These are phyloP conservation scores for Stephanodiscus triporus DNA, from an alignment of 108 stramenopile genomes.

Conservation along the genomic window DNA sequence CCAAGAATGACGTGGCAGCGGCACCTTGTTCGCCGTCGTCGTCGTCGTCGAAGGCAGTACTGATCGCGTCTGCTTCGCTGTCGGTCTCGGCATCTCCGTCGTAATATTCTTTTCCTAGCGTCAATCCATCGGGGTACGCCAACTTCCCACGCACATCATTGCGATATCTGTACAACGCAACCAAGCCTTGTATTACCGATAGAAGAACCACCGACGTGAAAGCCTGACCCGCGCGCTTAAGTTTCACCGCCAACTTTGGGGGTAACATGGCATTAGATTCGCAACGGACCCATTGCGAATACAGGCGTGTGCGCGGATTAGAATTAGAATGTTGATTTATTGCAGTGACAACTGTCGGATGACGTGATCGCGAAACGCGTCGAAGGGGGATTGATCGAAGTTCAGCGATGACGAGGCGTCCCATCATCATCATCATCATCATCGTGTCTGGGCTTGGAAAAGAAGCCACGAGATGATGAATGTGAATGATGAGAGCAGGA, in stretches of 20 bases:
- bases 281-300: too few relatives aligned
- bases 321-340: too few relatives aligned
- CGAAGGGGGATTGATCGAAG: too few relatives aligned
- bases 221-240: conserved; percentile 51
- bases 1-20: not conserved
- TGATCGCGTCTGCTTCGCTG: not conserved
- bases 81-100: not conserved
- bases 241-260: not conserved
- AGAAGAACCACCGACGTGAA: conserved; percentile 51
- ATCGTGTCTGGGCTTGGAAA: too few relatives aligned
- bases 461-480: too few relatives aligned
- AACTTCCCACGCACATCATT: conserved; percentile 62
- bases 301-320: too few relatives aligned
- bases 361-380: too few relatives aligned
- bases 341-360: too few relatives aligned
- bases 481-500: too few relatives aligned
- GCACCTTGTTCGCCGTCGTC: not conserved
- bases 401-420: too few relatives aligned
- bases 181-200: conserved; percentile 57
- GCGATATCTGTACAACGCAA: conserved; percentile 67
- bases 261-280: too few relatives aligned
- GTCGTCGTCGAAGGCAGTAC: not conserved
- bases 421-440: too few relatives aligned
- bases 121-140: conserved; percentile 61
- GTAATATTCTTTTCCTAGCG: conserved; percentile 50